Base-by-base conservation (phyloP, 305 asterid species). In the Rubia occidens region DNA sequence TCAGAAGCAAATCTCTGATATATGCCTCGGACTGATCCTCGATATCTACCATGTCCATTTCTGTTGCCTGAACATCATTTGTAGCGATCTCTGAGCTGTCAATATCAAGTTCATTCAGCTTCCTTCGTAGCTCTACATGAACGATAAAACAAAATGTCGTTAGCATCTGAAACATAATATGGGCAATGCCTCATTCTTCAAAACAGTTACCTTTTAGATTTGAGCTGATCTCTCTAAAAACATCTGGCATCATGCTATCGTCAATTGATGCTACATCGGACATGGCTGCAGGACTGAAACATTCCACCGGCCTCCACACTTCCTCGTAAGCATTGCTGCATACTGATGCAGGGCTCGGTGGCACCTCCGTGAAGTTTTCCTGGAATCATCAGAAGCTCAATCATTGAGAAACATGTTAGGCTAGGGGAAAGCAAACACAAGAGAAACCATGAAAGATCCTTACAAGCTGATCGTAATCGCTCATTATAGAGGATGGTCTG, bases 291-390 rank as follows among this genome's bases (percentile, higher is more conserved):
- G 96, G 89, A 82, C 95, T 94, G 24, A 65, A 80, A 80, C 75
- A 82, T 67, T 83, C 97, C 47, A 82, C 72, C 54, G 87, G 82
- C 85, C 89, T 85, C 91, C 95, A 94, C 76, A 66, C 71, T 51
- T 89, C 96, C 24, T 94, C 97, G 58, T 82, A 85, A 80, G 82
- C 60, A 67, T 87, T 90, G 78, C 97, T 94, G 82, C 96, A 90
- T 40, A 87, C 91, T 44, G 99, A 94, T 74, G 97, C 99, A 40
- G 99, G 99, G 83, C 99, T 94, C 65, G 99, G 97, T 70, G 99
- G 99, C 72, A 94, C 97, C 86, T 94, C 99, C 9, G 99, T 90
- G 63, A 82, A 84, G 71, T 94, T 84, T 77, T 91, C 97, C 99
- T 94, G 71, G 32, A 86, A 78, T 63, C 58, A 56, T 44, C 29